Evolutionary conservation across 805 yeast genomes (phyloP).

Genomic region (Hanseniaspora valbyensis): DNA sequence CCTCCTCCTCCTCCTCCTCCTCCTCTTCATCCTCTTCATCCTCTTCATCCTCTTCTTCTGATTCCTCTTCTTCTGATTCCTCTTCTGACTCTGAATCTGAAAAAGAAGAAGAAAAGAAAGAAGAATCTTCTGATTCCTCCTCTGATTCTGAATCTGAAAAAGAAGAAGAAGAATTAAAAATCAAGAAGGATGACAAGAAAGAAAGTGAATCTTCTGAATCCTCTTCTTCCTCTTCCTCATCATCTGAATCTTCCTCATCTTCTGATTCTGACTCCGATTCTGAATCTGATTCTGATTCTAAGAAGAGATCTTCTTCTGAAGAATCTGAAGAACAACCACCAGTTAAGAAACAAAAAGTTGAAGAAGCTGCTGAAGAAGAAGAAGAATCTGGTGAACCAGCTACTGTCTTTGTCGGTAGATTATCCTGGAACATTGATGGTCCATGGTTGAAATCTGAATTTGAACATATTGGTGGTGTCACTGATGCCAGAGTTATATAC

Average conservation of each 20-base stretch:
- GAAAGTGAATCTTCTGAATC: conserved; percentile 24
- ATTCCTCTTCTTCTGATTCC: conserved; percentile 16
- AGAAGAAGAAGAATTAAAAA: conserved; percentile 11
- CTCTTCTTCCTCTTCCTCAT: conserved; percentile 18
- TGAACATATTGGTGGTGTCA: conserved; percentile 69
- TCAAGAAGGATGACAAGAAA: conserved; percentile 21
- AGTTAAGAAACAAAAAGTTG: conserved; percentile 30
- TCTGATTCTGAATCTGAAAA: conserved; percentile 18
- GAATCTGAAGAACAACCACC: conserved; percentile 26
- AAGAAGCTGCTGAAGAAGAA: conserved; percentile 29
- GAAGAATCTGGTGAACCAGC: conserved; percentile 54
- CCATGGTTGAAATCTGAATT: conserved; percentile 86
- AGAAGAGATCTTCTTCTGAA: conserved; percentile 20
- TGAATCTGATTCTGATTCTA: conserved; percentile 24
- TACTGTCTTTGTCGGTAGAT: conserved; percentile 90
- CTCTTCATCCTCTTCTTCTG: conserved; percentile 21
- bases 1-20: conserved; percentile 32
- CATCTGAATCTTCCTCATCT: conserved; percentile 24
- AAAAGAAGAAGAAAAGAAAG: conserved; percentile 6
- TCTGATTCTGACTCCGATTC: conserved; percentile 27
- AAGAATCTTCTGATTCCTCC: conserved; percentile 18
- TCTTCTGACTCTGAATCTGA: conserved; percentile 19
- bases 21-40: conserved; percentile 19
- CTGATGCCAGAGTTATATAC: conserved; percentile 81
- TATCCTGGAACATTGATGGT: conserved; percentile 95